Conservation (phyloP, 306 rosid genomes). For the Malus asiatica region DNA sequence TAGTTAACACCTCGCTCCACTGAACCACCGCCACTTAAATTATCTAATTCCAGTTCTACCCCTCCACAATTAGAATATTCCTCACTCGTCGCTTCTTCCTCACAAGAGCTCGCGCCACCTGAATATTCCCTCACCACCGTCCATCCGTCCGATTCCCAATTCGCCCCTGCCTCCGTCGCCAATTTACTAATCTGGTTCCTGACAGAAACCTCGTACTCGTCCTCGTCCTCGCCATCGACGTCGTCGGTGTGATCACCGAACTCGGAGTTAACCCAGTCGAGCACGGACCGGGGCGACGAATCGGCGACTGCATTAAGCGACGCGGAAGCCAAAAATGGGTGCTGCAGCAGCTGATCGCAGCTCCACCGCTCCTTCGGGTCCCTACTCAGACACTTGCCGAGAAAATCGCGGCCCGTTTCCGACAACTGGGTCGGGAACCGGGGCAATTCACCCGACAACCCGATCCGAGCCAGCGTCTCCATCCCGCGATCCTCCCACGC, state of each 20-base stretch:
- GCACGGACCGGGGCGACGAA: slow-evolving; percentile 76
- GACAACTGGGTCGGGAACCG: slow-evolving; percentile 47
- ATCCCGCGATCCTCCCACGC: slow-evolving; percentile 64
- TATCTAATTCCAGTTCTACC: slow-evolving; percentile 21
- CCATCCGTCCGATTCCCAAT: slow-evolving; percentile 79
- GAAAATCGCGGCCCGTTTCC: slow-evolving; percentile 53
- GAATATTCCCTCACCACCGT: slow-evolving; percentile 36
- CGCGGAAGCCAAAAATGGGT: slow-evolving; percentile 47
- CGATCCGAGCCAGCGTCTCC: slow-evolving; percentile 57
- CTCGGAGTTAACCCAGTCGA: slow-evolving; percentile 53
- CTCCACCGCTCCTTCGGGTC: slow-evolving; percentile 59
- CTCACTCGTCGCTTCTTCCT: slow-evolving; percentile 15
- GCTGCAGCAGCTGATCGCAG: slow-evolving; percentile 77
- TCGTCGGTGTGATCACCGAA: slow-evolving; percentile 30
- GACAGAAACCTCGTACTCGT: not conserved
- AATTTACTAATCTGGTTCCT: slow-evolving; percentile 46
- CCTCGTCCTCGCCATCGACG: not conserved
- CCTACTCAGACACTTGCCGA: slow-evolving; percentile 54
- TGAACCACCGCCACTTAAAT: slow-evolving; percentile 1
- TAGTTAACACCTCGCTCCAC: slow-evolving; percentile 12
- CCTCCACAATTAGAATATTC: slow-evolving; percentile 24
- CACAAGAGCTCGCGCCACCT: not conserved
- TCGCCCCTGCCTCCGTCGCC: slow-evolving; percentile 33
- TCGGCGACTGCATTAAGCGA: slow-evolving; percentile 16
- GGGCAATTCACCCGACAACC: slow-evolving; percentile 46